Percentiles rank a stretch among this genome's conserved stretches.
phyloP scores from a whole-genome alignment of 139 green algal species.

The Mesotaenium endlicherianum region DNA sequence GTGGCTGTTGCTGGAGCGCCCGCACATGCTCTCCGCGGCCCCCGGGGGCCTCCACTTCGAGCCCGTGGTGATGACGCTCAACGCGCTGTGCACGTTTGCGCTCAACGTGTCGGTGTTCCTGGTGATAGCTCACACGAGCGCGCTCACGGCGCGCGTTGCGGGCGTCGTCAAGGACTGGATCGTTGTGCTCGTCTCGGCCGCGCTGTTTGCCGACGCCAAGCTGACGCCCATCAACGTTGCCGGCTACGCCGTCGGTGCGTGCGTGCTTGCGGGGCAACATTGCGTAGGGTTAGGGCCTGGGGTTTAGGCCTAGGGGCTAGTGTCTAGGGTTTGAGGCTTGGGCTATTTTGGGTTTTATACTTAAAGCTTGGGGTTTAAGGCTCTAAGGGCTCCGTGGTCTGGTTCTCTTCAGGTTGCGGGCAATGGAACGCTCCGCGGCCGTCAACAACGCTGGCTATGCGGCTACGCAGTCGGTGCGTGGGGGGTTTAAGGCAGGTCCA shows the following conservation, averaged over 20 bases:
- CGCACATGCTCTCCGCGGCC: slow-evolving; percentile 4
- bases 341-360: too few relatives aligned
- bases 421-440: too few relatives aligned
- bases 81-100: slow-evolving; percentile 49
- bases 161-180: slow-evolving; percentile 68
- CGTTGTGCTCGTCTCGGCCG: slow-evolving; percentile 80
- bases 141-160: slow-evolving; percentile 89
- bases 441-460: too few relatives aligned
- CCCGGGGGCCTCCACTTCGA: not conserved
- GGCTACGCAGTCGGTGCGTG: too few relatives aligned
- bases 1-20: slow-evolving; percentile 30
- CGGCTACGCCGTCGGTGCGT: slow-evolving; percentile 66
- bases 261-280: too few relatives aligned
- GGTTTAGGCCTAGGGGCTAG: too few relatives aligned
- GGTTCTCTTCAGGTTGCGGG: too few relatives aligned
- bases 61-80: slow-evolving; percentile 17
- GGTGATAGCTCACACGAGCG: slow-evolving; percentile 80
- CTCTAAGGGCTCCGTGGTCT: too few relatives aligned
- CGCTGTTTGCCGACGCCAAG: slow-evolving; percentile 67
- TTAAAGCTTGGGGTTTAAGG: too few relatives aligned
- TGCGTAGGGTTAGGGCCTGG: too few relatives aligned
- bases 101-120: slow-evolving; percentile 92
- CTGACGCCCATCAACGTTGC: slow-evolving; percentile 80
- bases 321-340: too few relatives aligned
- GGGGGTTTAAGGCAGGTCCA: too few relatives aligned